Evolutionary conservation across 495 filamentous ascomycete species (phyloP), one percentile per base, ranked within the genome.

Genomic region (Penicillium angulare): DNA sequence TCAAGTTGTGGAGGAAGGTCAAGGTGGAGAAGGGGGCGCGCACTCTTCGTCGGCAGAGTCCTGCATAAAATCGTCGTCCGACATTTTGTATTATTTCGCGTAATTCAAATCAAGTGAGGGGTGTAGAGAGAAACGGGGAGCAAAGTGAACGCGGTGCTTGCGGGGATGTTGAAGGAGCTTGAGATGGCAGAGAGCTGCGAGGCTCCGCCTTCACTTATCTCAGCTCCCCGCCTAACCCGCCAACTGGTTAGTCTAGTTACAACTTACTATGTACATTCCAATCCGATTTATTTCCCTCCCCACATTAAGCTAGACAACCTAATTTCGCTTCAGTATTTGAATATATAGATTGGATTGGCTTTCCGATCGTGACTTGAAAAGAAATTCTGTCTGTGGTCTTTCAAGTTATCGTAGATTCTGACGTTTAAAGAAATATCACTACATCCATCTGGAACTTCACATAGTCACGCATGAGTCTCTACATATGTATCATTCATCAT

Each of bases 1-100:
- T 57, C 31, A 16, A 43, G 57, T 36, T 47, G 29, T 26, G 47
- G 38, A 15, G 31, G 43, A 32, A 43, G 59, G 38, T 13, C 24
- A 21, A 38, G n/a, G 40, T 31, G 41, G 46, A 33, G 27, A 21
- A 41, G 59, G 47, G 27, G 47, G 23, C 18, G 47, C 57, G 43
- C 62, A 73, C 85, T 93, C 84, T 75, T 95, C 90, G 57, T 93
- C 84, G 43, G 89, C 93, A 1, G 92, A 97, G 66, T 95, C 93
- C 69, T 97, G 91, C 93, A 98, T 98, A 67, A 98, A 98, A 77
- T 92, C 89, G 52, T 85, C 93, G 79, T 98, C 93, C 35, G 92
- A 96, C 93, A 97, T 97, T 20, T 34, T 68, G 57, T 42, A 49
- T 16, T 26, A 3, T 8, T 27, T 20, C 26, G 27, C 21, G 36